Evolutionary conservation across 306 rosid species (phyloP).

Genomic region (Rubus parviflorus): DNA sequence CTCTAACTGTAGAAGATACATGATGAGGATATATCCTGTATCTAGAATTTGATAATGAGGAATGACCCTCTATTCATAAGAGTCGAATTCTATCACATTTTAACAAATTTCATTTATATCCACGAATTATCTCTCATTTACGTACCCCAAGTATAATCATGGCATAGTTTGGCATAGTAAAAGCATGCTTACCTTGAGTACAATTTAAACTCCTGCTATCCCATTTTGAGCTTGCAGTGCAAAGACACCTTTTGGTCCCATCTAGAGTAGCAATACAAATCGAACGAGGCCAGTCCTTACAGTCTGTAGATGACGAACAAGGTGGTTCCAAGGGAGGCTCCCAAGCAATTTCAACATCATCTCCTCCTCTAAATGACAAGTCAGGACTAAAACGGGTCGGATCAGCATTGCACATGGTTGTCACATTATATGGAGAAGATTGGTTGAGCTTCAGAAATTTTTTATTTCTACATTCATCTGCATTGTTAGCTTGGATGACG

Average conservation of each 20-base stretch:
- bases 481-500: constrained; percentile 42
- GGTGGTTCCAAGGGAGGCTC: constrained; percentile 47
- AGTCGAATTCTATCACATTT: background rate
- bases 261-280: constrained; percentile 49
- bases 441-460: constrained; percentile 44
- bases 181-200: constrained; percentile 41
- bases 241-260: constrained; percentile 58
- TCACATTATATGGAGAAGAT: constrained; percentile 59
- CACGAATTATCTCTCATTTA: background rate
- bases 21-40: background rate
- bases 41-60: background rate
- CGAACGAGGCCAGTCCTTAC: constrained; percentile 71
- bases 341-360: constrained; percentile 61
- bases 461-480: constrained; percentile 37
- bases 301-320: constrained; percentile 55
- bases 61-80: too few species aligned
- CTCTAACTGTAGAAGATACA: background rate
- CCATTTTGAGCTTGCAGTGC: constrained; percentile 51
- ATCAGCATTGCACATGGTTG: constrained; percentile 44
- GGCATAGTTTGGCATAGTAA: background rate
- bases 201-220: constrained; percentile 60
- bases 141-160: background rate
- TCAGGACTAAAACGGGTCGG: constrained; percentile 37
- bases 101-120: background rate
- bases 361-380: constrained; percentile 39